Evolutionary conservation across 495 filamentous ascomycete species (phyloP).

Genomic region (Penicillium silybi): DNA sequence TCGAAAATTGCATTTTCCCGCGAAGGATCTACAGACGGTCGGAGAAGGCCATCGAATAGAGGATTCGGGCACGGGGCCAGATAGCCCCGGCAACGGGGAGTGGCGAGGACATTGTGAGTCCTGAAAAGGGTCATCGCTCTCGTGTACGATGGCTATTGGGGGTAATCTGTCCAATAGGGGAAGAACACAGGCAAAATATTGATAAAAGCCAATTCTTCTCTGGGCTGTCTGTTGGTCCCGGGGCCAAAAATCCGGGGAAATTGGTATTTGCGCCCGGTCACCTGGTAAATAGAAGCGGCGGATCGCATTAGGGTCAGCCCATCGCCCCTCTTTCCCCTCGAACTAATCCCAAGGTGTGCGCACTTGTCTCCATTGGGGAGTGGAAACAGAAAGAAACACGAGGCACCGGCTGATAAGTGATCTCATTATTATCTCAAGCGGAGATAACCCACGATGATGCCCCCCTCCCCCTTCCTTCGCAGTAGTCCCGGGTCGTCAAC

Average conservation of each 20-base stretch:
- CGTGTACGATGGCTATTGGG: slow-evolving; percentile 3
- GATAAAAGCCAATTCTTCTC: slow-evolving; percentile 2
- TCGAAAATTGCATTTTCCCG: neutral
- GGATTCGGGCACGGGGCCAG: neutral
- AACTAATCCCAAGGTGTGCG: neutral
- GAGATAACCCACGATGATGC: neutral
- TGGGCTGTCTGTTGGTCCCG: neutral
- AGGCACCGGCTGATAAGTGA: slow-evolving; percentile 1
- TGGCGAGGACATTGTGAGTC: slow-evolving; percentile 1
- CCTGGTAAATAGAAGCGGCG: neutral
- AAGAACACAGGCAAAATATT: neutral
- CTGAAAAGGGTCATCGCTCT: slow-evolving; percentile 1
- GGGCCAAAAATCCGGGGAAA: slow-evolving; percentile 23
- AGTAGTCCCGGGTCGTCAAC: neutral
- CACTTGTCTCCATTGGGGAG: neutral
- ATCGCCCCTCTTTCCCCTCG: neutral
- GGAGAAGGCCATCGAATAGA: neutral
- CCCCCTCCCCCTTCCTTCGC: neutral
- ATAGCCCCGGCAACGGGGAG: neutral
- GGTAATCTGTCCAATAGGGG: neutral
- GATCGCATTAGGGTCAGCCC: neutral
- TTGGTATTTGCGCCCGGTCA: slow-evolving; percentile 2
- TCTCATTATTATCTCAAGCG: slow-evolving; percentile 11
- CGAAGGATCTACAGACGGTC: neutral
- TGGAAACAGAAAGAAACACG: neutral